phyloP scores from a whole-genome alignment of 1,139 yeast genomes.

The Debaryomyces sp. region DNA sequence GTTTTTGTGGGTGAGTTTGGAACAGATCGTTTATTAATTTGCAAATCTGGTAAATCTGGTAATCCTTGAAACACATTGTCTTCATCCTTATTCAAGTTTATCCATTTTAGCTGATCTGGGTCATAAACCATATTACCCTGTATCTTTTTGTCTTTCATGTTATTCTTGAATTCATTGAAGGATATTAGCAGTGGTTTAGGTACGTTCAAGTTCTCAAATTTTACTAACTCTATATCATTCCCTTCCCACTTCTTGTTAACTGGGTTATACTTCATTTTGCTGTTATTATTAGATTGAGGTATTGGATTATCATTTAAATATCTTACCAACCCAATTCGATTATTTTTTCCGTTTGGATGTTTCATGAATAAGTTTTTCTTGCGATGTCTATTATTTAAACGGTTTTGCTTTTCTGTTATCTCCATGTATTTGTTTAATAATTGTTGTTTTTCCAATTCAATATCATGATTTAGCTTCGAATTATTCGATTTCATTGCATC shows the following conservation, averaged over 20 bases:
- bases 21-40: constrained; percentile 9
- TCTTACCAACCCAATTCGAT: constrained; percentile 35
- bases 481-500: constrained; percentile 15
- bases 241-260: constrained; percentile 65
- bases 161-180: constrained; percentile 27
- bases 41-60: constrained; percentile 33
- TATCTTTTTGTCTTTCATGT: constrained; percentile 17
- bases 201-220: constrained; percentile 40
- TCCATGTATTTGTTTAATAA: constrained; percentile 33
- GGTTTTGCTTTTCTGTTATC: constrained; percentile 24
- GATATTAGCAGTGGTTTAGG: constrained; percentile 41
- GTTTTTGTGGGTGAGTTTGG: constrained; percentile 15
- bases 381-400: constrained; percentile 12
- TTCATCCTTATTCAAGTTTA: constrained; percentile 39
- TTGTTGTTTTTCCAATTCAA: constrained; percentile 25
- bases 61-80: constrained; percentile 58
- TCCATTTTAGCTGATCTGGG: constrained; percentile 59
- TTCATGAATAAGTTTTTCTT: constrained; percentile 7
- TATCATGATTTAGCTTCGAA: constrained; percentile 20
- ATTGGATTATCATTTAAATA: constrained; percentile 31
- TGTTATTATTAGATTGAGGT: constrained; percentile 19
- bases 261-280: constrained; percentile 58
- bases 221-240: constrained; percentile 57
- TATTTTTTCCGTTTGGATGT: constrained; percentile 9
- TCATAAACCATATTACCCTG: constrained; percentile 63